Evolutionary conservation across 139 green algal species (phyloP).

Genomic region (Closterium sp.): DNA sequence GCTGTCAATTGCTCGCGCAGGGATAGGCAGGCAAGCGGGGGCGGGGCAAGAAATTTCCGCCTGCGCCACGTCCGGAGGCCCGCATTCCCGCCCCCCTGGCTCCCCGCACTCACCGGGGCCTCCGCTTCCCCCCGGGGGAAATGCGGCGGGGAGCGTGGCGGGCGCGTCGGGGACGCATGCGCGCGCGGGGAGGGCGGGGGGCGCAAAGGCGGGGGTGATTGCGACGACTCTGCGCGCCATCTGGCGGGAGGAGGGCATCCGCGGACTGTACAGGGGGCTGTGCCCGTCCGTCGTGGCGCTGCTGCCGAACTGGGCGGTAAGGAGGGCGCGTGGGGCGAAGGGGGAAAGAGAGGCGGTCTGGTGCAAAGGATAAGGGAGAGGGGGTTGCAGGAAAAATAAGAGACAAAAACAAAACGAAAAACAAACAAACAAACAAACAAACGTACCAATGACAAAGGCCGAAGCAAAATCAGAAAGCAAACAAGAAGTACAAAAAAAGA

Average conservation of each 20-base stretch:
- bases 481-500: too few relatives aligned
- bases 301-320: slow-evolving; percentile 95
- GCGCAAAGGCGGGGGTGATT: slow-evolving; percentile 16
- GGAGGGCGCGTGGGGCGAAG: background rate
- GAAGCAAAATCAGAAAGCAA: too few relatives aligned
- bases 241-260: slow-evolving; percentile 74
- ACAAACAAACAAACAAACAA: too few relatives aligned
- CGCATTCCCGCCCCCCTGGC: background rate
- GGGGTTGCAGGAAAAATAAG: too few relatives aligned
- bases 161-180: background rate
- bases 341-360: too few relatives aligned
- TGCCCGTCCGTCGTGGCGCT: slow-evolving; percentile 89
- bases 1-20: background rate
- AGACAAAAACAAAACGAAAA: too few relatives aligned
- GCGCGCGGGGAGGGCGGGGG: too few relatives aligned
- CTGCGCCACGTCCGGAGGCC: background rate
- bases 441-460: too few relatives aligned
- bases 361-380: too few relatives aligned
- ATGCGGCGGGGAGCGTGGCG: background rate
- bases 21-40: background rate
- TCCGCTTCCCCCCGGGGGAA: too few relatives aligned
- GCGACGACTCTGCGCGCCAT: slow-evolving; percentile 75
- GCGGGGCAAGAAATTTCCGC: background rate
- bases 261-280: slow-evolving; percentile 87
- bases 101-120: background rate